phyloP scores from a whole-genome alignment of 2,329 filamentous ascomycete species.

The Clathrospora elynae region DNA sequence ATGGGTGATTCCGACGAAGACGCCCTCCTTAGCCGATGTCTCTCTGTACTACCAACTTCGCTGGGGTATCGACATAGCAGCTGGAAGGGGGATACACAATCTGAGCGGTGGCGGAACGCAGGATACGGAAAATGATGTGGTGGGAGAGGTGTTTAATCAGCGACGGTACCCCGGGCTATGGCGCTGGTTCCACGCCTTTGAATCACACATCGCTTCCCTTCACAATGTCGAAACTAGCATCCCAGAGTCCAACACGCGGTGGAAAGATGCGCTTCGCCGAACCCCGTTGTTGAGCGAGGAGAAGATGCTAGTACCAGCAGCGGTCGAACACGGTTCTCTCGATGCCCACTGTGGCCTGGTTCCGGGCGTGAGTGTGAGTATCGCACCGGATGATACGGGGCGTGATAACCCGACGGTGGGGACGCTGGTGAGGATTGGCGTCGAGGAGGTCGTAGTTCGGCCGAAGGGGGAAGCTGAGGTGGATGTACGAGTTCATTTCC shows the following conservation, averaged over 20 bases:
- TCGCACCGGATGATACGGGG: constrained; percentile 51
- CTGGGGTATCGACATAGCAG: constrained; percentile 49
- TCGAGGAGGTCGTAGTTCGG: constrained; percentile 50
- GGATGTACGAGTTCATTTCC: constrained; percentile 49
- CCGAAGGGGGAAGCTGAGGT: constrained; percentile 40
- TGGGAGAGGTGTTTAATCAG: constrained; percentile 44
- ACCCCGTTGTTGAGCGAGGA: constrained; percentile 7
- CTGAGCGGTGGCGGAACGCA: constrained; percentile 43
- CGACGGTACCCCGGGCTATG: constrained; percentile 46
- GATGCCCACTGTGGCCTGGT: constrained; percentile 39
- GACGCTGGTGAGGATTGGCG: constrained; percentile 43
- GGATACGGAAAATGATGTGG: constrained; percentile 27
- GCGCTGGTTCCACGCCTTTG: constrained; percentile 46
- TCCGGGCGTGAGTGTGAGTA: constrained; percentile 37
- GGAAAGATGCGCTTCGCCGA: constrained; percentile 15
- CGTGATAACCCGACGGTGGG: constrained; percentile 48
- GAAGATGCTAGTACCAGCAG: constrained; percentile 41
- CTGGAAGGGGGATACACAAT: constrained; percentile 42
- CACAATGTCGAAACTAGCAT: constrained; percentile 32
- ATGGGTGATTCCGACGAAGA: constrained; percentile 46
- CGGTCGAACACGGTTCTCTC: constrained; percentile 31
- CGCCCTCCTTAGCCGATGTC: constrained; percentile 47
- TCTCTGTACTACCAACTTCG: constrained; percentile 48
- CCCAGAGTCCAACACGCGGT: constrained; percentile 4
- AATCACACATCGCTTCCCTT: constrained; percentile 39